Conservation (phyloP, 2,329 filamentous ascomycete genomes). For the Zymoseptoria passerinii region DNA sequence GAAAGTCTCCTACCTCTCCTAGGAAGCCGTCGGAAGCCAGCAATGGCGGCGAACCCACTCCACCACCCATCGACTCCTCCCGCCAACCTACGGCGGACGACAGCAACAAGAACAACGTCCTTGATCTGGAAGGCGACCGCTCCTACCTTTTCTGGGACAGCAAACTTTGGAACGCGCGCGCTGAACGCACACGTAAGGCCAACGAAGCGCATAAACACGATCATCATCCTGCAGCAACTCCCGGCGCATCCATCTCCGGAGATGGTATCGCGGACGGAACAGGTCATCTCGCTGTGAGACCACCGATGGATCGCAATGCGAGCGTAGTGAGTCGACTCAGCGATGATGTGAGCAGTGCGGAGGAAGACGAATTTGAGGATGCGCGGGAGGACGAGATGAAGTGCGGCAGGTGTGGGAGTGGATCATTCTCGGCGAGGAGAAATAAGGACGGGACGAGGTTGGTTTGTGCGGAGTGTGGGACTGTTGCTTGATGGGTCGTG, state of each 20-base stretch:
- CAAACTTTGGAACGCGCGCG: slow-evolving; percentile 21
- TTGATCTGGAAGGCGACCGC: slow-evolving; percentile 41
- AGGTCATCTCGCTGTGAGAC: slow-evolving; percentile 18
- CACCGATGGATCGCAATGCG: slow-evolving; percentile 29
- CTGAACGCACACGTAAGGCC: slow-evolving; percentile 11
- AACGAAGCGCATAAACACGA: slow-evolving; percentile 7
- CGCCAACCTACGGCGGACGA: slow-evolving; percentile 15
- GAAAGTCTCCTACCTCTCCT: slow-evolving; percentile 13
- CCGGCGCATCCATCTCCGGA: slow-evolving; percentile 1
- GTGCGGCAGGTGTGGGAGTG: slow-evolving; percentile 52
- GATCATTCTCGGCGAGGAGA: slow-evolving; percentile 55
- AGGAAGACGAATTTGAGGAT: slow-evolving; percentile 40
- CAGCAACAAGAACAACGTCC: slow-evolving; percentile 15
- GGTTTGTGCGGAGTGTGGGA: slow-evolving; percentile 51
- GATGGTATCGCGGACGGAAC: slow-evolving; percentile 10
- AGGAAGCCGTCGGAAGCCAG: slow-evolving; percentile 3
- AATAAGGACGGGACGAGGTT: slow-evolving; percentile 47
- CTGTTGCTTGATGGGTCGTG: background rate
- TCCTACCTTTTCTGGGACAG: slow-evolving; percentile 48
- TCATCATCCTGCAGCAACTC: background rate
- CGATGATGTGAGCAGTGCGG: slow-evolving; percentile 43
- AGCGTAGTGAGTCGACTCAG: slow-evolving; percentile 50
- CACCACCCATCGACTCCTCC: slow-evolving; percentile 6
- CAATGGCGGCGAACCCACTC: background rate
- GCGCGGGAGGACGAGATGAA: slow-evolving; percentile 32